Evolutionary conservation across 2,329 filamentous ascomycete genomes (phyloP).

Genomic region (Cladosporium sp.): DNA sequence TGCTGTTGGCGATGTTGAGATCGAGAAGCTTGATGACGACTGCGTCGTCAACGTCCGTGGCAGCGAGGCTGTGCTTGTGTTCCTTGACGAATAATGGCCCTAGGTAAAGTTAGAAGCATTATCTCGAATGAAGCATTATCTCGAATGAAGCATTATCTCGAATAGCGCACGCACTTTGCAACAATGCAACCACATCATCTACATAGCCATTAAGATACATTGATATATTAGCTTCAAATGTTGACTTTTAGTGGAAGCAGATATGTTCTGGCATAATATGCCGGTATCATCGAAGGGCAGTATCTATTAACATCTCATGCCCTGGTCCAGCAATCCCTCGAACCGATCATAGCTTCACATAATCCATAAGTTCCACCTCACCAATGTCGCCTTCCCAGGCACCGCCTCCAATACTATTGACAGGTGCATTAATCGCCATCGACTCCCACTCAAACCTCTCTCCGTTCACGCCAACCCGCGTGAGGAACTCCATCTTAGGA

Average conservation of each 20-base stretch:
- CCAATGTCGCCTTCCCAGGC: slow-evolving; percentile 26
- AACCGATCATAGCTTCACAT: slow-evolving; percentile 13
- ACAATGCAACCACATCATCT: background rate
- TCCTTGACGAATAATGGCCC: slow-evolving; percentile 24
- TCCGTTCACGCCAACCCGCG: slow-evolving; percentile 47
- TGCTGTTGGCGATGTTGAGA: slow-evolving; percentile 21
- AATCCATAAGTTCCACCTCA: slow-evolving; percentile 23
- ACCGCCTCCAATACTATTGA: slow-evolving; percentile 41
- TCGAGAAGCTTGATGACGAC: slow-evolving; percentile 26
- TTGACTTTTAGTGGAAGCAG: too few species aligned
- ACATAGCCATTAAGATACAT: background rate
- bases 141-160: too few species aligned
- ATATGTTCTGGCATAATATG: too few species aligned
- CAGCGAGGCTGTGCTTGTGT: slow-evolving; percentile 34
- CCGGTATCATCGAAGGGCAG: too few species aligned
- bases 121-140: background rate
- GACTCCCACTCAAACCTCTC: slow-evolving; percentile 43
- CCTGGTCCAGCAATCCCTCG: background rate
- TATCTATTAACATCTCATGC: background rate
- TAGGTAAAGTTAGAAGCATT: background rate
- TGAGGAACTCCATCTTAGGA: slow-evolving; percentile 44
- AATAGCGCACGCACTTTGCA: too few species aligned
- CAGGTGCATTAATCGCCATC: slow-evolving; percentile 50
- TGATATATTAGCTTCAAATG: too few species aligned
- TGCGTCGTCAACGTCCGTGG: slow-evolving; percentile 28